These are phyloP conservation scores for Melampsora americana DNA, from an alignment of 1,284 basidiomycete species.

Conservation along the genomic window DNA sequence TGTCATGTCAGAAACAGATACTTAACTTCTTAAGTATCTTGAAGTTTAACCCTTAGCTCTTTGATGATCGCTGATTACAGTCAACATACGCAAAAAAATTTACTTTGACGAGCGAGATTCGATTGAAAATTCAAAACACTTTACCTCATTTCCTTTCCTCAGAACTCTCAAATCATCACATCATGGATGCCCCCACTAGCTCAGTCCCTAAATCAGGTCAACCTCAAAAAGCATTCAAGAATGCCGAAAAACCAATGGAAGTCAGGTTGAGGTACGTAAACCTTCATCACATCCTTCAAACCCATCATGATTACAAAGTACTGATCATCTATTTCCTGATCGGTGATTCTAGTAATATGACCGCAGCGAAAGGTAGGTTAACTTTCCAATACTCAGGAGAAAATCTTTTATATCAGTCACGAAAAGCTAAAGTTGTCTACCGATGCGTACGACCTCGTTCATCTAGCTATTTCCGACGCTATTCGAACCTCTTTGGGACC, in stretches of 20 bases:
- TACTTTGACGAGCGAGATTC: too few species aligned
- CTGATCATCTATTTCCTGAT: background rate
- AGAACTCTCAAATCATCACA: too few species aligned
- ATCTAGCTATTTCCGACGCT: slow-evolving; percentile 88
- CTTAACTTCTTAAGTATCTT: too few species aligned
- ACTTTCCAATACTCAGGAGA: slow-evolving; percentile 46
- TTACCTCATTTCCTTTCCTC: too few species aligned
- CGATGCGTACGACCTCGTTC: slow-evolving; percentile 39
- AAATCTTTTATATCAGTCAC: background rate
- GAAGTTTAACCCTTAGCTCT: too few species aligned
- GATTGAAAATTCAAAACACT: too few species aligned
- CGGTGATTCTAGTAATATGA: slow-evolving; percentile 28
- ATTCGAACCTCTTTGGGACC: slow-evolving; percentile 95
- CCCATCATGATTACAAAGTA: slow-evolving; percentile 18
- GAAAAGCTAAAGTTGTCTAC: background rate
- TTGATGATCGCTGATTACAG: too few species aligned
- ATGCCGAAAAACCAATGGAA: slow-evolving; percentile 54
- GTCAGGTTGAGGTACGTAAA: slow-evolving; percentile 51
- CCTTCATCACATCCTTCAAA: too few species aligned
- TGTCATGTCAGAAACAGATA: too few species aligned
- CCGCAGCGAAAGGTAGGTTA: slow-evolving; percentile 43
- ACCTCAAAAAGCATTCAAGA: slow-evolving; percentile 52
- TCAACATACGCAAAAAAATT: too few species aligned
- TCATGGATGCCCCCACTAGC: background rate
- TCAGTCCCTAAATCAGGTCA: slow-evolving; percentile 9